These are phyloP conservation scores for Aspergillus piperis DNA, from an alignment of 2,329 filamentous ascomycete genomes.

Conservation along the genomic window DNA sequence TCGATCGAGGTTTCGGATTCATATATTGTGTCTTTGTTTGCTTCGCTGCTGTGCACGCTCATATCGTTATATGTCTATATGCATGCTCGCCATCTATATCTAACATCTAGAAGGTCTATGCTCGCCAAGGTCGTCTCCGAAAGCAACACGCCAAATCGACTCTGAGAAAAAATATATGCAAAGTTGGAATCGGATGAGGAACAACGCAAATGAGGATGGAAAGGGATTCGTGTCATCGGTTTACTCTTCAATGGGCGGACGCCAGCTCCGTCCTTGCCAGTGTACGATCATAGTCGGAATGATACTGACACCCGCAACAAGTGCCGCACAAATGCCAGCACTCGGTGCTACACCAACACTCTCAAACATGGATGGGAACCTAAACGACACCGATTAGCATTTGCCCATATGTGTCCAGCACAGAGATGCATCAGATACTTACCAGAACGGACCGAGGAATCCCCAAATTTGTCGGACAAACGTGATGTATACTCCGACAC, in stretches of 20 bases:
- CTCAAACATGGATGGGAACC: conserved; percentile 40
- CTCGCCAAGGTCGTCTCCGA: not conserved
- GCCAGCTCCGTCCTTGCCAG: conserved; percentile 28
- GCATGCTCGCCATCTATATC: conserved; percentile 2
- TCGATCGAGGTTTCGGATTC: no score
- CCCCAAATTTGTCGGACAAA: conserved; percentile 53
- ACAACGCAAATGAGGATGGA: not conserved
- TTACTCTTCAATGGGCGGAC: conserved; percentile 16
- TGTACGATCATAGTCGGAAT: conserved; percentile 36
- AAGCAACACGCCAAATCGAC: not conserved
- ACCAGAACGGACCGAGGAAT: conserved; percentile 44
- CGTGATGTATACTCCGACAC: conserved; percentile 63
- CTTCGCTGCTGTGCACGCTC: not conserved
- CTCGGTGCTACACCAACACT: conserved; percentile 35
- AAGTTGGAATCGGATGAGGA: not conserved
- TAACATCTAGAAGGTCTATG: conserved; percentile 2
- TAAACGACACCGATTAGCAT: conserved; percentile 22
- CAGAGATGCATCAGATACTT: conserved; percentile 12
- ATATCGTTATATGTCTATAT: conserved; percentile 1
- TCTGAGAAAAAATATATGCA: not conserved
- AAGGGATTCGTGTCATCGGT: not conserved
- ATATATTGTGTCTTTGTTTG: not conserved
- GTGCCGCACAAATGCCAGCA: conserved; percentile 32
- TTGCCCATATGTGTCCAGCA: not conserved
- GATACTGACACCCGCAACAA: conserved; percentile 35